Conservation (phyloP, 2,329 filamentous ascomycete genomes). For the Aspergillus pseudoglaucus region DNA sequence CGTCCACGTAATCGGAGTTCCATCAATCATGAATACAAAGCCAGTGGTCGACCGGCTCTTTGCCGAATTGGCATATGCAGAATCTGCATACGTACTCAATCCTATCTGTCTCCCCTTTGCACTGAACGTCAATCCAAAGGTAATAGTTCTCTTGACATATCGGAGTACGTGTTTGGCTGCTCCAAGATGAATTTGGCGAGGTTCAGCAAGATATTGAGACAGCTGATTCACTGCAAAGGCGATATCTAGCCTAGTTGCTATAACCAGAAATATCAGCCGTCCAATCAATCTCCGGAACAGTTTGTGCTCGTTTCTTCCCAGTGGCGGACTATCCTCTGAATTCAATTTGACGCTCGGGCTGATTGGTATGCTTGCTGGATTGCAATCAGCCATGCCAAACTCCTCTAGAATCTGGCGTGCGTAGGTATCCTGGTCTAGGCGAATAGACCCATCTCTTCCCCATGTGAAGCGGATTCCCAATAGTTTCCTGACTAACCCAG, state of each 20-base stretch:
- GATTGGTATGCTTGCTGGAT: not conserved
- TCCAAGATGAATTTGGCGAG: too few relatives aligned
- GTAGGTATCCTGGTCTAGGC: not conserved
- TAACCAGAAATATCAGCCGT: too few relatives aligned
- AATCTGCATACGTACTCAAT: too few relatives aligned
- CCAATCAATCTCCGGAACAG: not conserved
- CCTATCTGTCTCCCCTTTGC: too few relatives aligned
- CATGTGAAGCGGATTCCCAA: not conserved
- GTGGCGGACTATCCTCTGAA: not conserved
- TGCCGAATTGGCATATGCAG: too few relatives aligned
- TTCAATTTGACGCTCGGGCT: not conserved
- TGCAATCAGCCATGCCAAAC: not conserved
- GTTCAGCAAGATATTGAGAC: not conserved
- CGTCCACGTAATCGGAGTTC: too few relatives aligned
- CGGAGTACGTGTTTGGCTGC: too few relatives aligned
- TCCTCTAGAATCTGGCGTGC: not conserved
- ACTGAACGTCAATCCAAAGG: too few relatives aligned
- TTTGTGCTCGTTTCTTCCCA: not conserved
- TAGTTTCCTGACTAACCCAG: not conserved
- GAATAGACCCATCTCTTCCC: not conserved
- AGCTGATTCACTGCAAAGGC: not conserved
- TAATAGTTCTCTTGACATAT: too few relatives aligned
- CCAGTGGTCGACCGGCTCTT: too few relatives aligned
- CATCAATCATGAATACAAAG: too few relatives aligned
- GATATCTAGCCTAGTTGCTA: too few relatives aligned